A percentile compares a stretch with the other conserved stretches of the same genome.
These are phyloP conservation scores for Acrodontium crateriforme DNA, from an alignment of 2,329 filamentous ascomycete species.

Conservation along the genomic window DNA sequence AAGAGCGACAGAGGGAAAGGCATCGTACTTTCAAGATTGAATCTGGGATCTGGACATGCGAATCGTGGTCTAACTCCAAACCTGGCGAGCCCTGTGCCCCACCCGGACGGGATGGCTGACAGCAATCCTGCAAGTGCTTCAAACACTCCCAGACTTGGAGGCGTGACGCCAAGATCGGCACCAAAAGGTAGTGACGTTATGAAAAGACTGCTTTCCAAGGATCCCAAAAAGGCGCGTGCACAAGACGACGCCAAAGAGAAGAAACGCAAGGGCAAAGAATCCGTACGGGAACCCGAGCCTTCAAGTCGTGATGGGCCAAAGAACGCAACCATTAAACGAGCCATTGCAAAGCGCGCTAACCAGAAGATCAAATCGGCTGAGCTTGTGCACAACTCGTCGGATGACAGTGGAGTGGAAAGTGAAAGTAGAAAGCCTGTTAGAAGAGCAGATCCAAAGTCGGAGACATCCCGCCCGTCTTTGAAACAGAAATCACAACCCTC, in stretches of 20 bases:
- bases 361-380: constrained; percentile 39
- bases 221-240: constrained; percentile 27
- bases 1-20: constrained; percentile 48
- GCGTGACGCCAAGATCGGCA: constrained; percentile 12
- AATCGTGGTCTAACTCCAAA: constrained; percentile 14
- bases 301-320: constrained; percentile 13
- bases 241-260: constrained; percentile 30
- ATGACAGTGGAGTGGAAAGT: constrained; percentile 26
- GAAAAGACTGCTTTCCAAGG: constrained; percentile 32
- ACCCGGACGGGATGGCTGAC: constrained; percentile 9
- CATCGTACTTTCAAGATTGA: constrained; percentile 45
- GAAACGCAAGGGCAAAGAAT: constrained; percentile 30
- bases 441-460: constrained; percentile 3
- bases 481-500: too few relatives aligned
- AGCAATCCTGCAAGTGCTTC: constrained; percentile 10
- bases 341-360: constrained; percentile 21
- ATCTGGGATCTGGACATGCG: constrained; percentile 27
- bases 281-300: constrained; percentile 13
- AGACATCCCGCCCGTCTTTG: too few relatives aligned
- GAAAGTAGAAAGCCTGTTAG: constrained; percentile 11
- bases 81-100: constrained; percentile 16
- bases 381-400: constrained; percentile 37
- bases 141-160: constrained; percentile 15
- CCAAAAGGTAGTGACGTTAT: constrained; percentile 16
- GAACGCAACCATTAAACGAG: constrained; percentile 7